These are phyloP conservation scores for Tolypocladium inflatum DNA, from an alignment of 2,329 filamentous ascomycete species.

Conservation along the genomic window DNA sequence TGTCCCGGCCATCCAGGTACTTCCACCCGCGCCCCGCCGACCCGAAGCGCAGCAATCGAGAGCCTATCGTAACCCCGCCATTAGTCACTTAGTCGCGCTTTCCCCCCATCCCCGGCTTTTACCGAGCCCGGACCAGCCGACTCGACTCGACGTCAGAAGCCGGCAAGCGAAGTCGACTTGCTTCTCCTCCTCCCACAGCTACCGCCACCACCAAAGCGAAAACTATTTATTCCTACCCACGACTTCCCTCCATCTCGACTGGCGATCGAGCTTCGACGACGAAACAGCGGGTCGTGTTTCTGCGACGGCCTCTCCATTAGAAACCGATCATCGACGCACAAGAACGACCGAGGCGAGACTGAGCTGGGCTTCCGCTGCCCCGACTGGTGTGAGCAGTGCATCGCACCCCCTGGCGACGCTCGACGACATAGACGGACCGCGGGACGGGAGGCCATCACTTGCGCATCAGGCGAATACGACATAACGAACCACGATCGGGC, in stretches of 20 bases:
- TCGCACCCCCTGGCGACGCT: neutral
- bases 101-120: conserved; percentile 11
- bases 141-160: neutral
- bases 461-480: neutral
- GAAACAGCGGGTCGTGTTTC: neutral
- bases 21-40: neutral
- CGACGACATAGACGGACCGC: neutral
- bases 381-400: neutral
- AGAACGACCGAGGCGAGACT: neutral
- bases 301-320: neutral
- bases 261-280: neutral
- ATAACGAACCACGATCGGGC: neutral
- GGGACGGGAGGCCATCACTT: neutral
- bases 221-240: neutral
- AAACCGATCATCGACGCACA: neutral
- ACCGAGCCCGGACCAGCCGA: conserved; percentile 7
- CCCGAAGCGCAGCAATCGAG: neutral
- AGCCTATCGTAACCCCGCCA: conserved; percentile 25
- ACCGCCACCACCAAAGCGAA: neutral
- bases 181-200: neutral
- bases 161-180: neutral
- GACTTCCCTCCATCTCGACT: neutral
- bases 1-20: neutral
- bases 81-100: conserved; percentile 12
- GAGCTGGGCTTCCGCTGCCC: neutral